Base-by-base conservation (phyloP, 208 protist species). In the Leishmania aethiopica region DNA sequence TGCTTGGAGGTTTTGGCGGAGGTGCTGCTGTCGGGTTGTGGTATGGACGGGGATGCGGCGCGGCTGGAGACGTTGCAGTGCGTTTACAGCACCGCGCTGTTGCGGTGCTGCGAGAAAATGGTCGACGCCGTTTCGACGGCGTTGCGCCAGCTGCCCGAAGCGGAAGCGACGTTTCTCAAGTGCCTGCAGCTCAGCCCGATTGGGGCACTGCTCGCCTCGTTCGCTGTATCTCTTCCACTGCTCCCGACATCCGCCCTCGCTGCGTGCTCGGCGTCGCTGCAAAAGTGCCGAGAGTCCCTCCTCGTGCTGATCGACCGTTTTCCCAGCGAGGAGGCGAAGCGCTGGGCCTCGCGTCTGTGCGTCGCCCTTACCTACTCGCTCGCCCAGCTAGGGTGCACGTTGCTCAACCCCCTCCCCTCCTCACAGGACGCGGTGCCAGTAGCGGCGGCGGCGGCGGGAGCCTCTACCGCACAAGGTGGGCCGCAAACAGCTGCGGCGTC, bases 1-100 rank as follows among this genome's bases (percentile, higher is more conserved):
- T 94, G 88, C 81, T 87, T 98, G 62, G 90, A 95, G 71, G 90
- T 97, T 59, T 88, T 98, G 78, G 92, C 96, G 78, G 93, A 98
- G 83, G 89, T 95, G 78, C 87, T 98, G 0, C 79, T 89, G 22
- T 76, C 78, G 42, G 75, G 66, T 1, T 78, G 77, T 35, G 73
- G 77, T 49, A 62, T 66, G 51, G 67, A 80, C 7, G 59, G 73
- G 49, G 77, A 79, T 59, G 64, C 66, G 40, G 64, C 51, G 42
- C 78, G 78, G 0, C 75, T 87, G 3, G 80, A 86, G 60, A 78
- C 47, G 2, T 82, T 94, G 57, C 78, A 85, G 59, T 78, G 88
- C 28, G 85, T 81, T 51, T 96, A 95, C 84, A 87, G 84, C 79
- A 96, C 92, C 66, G 88, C 93, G 8, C 87, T 98, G 72, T 84